phyloP scores from a whole-genome alignment of 2,329 filamentous ascomycete species.

The Paraconiothyrium brasiliense region DNA sequence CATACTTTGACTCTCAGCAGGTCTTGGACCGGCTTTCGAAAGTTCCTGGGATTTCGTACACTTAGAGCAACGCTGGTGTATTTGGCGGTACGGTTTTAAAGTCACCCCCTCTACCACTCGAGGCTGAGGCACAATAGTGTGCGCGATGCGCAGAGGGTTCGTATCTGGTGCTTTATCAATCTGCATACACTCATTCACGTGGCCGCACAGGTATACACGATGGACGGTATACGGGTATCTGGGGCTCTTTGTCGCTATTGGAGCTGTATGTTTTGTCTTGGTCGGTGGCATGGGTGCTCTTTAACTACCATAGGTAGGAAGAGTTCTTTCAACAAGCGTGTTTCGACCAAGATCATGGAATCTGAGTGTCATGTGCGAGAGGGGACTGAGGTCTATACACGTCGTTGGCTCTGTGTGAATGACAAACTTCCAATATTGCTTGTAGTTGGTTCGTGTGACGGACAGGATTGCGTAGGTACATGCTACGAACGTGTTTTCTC shows the following conservation, averaged over 20 bases:
- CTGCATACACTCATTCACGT: constrained; percentile 29
- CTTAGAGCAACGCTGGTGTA: constrained; percentile 17
- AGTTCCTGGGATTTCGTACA: constrained; percentile 17
- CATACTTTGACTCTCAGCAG: constrained; percentile 9
- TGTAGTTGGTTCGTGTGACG: neutral
- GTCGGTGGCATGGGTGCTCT: neutral
- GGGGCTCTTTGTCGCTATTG: neutral
- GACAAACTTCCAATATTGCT: neutral
- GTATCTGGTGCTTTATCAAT: constrained; percentile 15
- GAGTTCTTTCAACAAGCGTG: too few species aligned
- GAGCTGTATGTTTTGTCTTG: neutral
- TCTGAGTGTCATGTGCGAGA: neutral
- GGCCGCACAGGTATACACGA: constrained; percentile 28
- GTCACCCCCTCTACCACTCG: neutral
- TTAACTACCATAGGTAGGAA: neutral
- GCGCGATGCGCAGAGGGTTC: neutral
- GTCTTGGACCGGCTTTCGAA: neutral
- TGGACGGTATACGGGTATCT: constrained; percentile 27
- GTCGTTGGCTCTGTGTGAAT: neutral
- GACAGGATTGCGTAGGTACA: neutral
- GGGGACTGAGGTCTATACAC: neutral
- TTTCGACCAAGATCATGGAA: too few species aligned
- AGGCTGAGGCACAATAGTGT: constrained; percentile 17
- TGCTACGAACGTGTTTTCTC: neutral
- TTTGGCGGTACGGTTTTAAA: constrained; percentile 11